Percentiles rank a stretch among this genome's conserved stretches.
Conservation (phyloP, 148 eudicot genomes). For the Nyssa sinensis region DNA sequence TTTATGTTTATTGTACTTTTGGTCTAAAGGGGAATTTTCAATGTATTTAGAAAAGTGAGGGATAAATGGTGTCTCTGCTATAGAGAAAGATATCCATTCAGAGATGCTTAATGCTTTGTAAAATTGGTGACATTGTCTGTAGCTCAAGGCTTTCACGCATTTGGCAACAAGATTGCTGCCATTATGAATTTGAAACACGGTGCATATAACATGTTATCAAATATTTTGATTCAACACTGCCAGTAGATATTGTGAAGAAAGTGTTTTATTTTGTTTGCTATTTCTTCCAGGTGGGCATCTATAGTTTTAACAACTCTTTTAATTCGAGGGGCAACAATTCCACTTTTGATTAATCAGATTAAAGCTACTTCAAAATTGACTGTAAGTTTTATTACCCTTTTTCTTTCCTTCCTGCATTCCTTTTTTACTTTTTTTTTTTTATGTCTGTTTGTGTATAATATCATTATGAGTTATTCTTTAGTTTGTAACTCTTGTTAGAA, state of each 20-base stretch:
- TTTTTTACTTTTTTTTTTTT: not conserved
- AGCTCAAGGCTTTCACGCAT: not conserved
- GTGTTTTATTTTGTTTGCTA: not conserved
- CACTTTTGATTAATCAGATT: constrained; percentile 72
- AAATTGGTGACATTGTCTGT: too few relatives aligned
- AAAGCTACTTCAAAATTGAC: constrained; percentile 75
- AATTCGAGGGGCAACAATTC: constrained; percentile 66
- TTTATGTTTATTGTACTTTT: too few relatives aligned
- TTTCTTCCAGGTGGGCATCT: constrained; percentile 70
- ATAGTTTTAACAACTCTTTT: constrained; percentile 72
- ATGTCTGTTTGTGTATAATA: not conserved
- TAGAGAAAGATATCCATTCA: not conserved
- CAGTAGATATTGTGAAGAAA: too few relatives aligned
- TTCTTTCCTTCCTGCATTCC: not conserved
- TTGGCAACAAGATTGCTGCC: not conserved
- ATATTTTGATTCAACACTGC: too few relatives aligned
- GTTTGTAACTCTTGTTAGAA: too few relatives aligned
- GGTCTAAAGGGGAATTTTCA: too few relatives aligned
- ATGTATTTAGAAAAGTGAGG: too few relatives aligned
- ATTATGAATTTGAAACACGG: not conserved
- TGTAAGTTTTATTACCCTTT: constrained; percentile 36
- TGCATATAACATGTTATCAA: not conserved
- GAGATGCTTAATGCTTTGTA: too few relatives aligned
- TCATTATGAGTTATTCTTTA: not conserved
- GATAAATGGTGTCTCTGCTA: not conserved